Conservation (phyloP, 2,329 filamentous ascomycete genomes). For the Drechslerella dactyloides region DNA sequence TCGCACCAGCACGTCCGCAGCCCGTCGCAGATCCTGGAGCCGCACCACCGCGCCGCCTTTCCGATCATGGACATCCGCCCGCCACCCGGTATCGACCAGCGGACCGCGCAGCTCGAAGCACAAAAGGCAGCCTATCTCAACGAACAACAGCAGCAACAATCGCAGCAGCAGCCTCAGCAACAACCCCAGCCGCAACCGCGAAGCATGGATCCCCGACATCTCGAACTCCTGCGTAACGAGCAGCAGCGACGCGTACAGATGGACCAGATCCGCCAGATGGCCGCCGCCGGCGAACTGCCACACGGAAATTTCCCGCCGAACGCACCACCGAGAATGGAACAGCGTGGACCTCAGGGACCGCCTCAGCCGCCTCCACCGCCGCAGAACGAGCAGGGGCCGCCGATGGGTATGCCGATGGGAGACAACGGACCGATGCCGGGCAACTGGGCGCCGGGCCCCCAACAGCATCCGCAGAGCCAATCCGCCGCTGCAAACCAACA, state of each 20-base stretch:
- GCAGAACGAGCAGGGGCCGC: slow-evolving; percentile 42
- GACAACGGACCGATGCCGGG: slow-evolving; percentile 43
- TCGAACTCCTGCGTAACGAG: slow-evolving; percentile 45
- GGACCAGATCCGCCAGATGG: slow-evolving; percentile 31
- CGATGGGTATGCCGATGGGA: slow-evolving; percentile 47
- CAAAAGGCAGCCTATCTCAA: slow-evolving; percentile 25
- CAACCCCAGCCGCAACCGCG: slow-evolving; percentile 2
- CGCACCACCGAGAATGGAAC: slow-evolving; percentile 42
- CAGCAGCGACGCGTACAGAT: slow-evolving; percentile 32
- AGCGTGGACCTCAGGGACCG: slow-evolving; percentile 35
- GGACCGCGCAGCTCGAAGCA: slow-evolving; percentile 28
- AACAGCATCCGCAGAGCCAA: slow-evolving; percentile 38
- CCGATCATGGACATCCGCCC: slow-evolving; percentile 47
- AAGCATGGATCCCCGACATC: slow-evolving; percentile 38
- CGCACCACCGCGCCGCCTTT: slow-evolving; percentile 33
- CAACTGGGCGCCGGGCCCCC: slow-evolving; percentile 38
- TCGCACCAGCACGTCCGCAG: slow-evolving; percentile 44
- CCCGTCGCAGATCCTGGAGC: slow-evolving; percentile 44
- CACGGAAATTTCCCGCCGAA: slow-evolving; percentile 44
- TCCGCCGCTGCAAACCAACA: slow-evolving; percentile 31
- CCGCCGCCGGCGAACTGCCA: slow-evolving; percentile 25
- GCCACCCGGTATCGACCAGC: slow-evolving; percentile 42
- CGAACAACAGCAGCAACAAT: slow-evolving; percentile 30
- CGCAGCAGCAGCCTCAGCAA: background rate
- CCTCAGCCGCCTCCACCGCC: slow-evolving; percentile 38